These are phyloP conservation scores for Usnea hakonensis DNA, from an alignment of 495 filamentous ascomycete species.

Conservation along the genomic window DNA sequence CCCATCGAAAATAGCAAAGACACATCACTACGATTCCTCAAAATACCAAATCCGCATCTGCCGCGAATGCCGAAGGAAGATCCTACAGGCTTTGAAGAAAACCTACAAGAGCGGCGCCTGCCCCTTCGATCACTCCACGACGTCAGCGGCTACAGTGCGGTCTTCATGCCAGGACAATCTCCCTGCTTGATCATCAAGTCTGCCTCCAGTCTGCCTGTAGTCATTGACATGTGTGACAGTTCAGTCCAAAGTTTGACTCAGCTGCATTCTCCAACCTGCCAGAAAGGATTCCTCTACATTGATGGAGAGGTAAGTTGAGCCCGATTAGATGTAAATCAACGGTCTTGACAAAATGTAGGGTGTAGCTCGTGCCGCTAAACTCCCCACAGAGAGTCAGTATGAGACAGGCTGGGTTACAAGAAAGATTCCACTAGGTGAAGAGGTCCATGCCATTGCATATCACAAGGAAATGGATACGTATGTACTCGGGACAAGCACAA, in stretches of 20 bases:
- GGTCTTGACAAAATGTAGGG: constrained; percentile 35
- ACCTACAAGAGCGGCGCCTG: constrained; percentile 34
- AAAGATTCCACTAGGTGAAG: constrained; percentile 60
- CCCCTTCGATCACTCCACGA: constrained; percentile 57
- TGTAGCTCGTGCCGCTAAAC: constrained; percentile 56
- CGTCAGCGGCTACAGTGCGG: constrained; percentile 63
- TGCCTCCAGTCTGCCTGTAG: constrained; percentile 61
- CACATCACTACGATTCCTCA: constrained; percentile 60
- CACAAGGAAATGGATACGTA: constrained; percentile 68
- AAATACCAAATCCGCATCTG: constrained; percentile 57
- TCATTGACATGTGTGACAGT: constrained; percentile 60
- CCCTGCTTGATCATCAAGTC: constrained; percentile 75
- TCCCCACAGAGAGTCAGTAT: constrained; percentile 56
- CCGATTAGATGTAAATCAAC: neutral
- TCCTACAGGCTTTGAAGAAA: constrained; percentile 28
- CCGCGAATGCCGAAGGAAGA: constrained; percentile 41
- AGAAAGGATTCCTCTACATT: constrained; percentile 73
- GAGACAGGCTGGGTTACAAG: constrained; percentile 62
- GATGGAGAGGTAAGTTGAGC: constrained; percentile 45
- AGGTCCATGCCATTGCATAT: constrained; percentile 66
- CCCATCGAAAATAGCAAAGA: constrained; percentile 25
- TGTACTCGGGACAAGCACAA: constrained; percentile 60
- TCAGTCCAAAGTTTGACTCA: constrained; percentile 58
- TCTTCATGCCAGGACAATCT: constrained; percentile 72
- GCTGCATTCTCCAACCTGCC: constrained; percentile 67